phyloP scores from a whole-genome alignment of 139 green algal species.

The Tetraselmis chui region DNA sequence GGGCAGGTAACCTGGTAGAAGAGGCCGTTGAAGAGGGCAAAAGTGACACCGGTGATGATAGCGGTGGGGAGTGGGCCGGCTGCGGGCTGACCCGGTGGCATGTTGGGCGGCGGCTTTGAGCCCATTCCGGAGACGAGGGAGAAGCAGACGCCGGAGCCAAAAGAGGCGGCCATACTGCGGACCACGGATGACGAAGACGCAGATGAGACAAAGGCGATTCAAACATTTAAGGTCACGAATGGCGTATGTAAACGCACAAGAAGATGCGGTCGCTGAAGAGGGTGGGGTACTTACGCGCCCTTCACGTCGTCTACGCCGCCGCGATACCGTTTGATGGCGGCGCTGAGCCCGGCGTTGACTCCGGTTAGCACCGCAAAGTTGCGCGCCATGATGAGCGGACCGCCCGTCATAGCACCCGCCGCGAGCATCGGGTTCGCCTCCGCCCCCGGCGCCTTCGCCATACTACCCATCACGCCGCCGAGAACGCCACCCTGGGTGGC shows the following conservation, averaged over 20 bases:
- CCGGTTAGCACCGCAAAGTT: conserved; percentile 94
- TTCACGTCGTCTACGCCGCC: conserved; percentile 72
- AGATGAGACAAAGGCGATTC: too few species aligned
- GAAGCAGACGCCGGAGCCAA: conserved; percentile 69
- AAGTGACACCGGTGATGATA: conserved; percentile 53
- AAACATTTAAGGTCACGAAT: too few species aligned
- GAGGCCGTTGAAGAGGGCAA: conserved; percentile 76
- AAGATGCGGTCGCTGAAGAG: too few species aligned
- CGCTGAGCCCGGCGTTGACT: conserved; percentile 66
- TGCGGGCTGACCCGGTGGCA: not conserved
- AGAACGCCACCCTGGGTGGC: conserved; percentile 45
- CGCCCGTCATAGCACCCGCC: conserved; percentile 29
- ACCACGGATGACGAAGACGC: too few species aligned
- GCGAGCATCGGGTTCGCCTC: conserved; percentile 4
- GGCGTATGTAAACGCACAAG: too few species aligned
- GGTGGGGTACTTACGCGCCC: conserved; percentile 44
- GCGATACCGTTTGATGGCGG: conserved; percentile 62
- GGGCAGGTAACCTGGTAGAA: conserved; percentile 63
- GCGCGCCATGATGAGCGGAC: conserved; percentile 66
- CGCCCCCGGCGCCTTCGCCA: conserved; percentile 41
- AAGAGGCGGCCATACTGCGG: conserved; percentile 67
- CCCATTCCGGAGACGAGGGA: conserved; percentile 59
- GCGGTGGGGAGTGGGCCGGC: conserved; percentile 34
- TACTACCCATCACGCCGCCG: conserved; percentile 63
- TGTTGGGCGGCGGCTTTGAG: conserved; percentile 6